phyloP scores from a whole-genome alignment of 352 stramenopile genomes.

The Plasmopara viticola region DNA sequence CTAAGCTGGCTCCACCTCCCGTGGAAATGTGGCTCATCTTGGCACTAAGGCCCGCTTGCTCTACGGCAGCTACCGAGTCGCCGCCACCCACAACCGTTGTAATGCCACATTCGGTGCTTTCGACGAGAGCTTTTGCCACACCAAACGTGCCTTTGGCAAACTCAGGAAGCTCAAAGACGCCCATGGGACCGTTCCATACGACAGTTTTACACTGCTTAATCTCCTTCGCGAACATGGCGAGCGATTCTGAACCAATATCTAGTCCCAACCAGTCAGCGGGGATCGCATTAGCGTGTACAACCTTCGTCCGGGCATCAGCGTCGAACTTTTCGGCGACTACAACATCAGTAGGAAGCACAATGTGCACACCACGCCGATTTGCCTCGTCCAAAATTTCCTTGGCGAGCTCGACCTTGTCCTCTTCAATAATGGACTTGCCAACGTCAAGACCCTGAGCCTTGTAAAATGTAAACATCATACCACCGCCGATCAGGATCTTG shows the following conservation, averaged over 20 bases:
- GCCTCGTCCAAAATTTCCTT: slow-evolving; percentile 89
- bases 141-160: slow-evolving; percentile 93
- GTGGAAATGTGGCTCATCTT: slow-evolving; percentile 98
- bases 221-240: slow-evolving; percentile 63
- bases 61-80: slow-evolving; percentile 94
- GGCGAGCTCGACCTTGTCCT: slow-evolving; percentile 91
- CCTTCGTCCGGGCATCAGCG: slow-evolving; percentile 52
- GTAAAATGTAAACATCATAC: slow-evolving; percentile 98
- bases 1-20: slow-evolving; percentile 96
- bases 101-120: slow-evolving; percentile 71
- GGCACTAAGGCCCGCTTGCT: slow-evolving; percentile 87
- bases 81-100: slow-evolving; percentile 92
- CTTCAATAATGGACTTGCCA: slow-evolving; percentile 93
- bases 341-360: slow-evolving; percentile 91
- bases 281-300: slow-evolving; percentile 79
- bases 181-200: slow-evolving; percentile 95
- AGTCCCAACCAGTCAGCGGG: slow-evolving; percentile 95
- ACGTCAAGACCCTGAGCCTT: slow-evolving; percentile 93
- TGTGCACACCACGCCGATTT: slow-evolving; percentile 81
- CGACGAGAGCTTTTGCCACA: slow-evolving; percentile 89
- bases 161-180: slow-evolving; percentile 96
- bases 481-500: slow-evolving; percentile 94
- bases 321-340: slow-evolving; percentile 90
- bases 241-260: slow-evolving; percentile 65
- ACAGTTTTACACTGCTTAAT: slow-evolving; percentile 88